These are phyloP conservation scores for Aspergillus sp. DNA, from an alignment of 2,329 filamentous ascomycete species.

Conservation along the genomic window DNA sequence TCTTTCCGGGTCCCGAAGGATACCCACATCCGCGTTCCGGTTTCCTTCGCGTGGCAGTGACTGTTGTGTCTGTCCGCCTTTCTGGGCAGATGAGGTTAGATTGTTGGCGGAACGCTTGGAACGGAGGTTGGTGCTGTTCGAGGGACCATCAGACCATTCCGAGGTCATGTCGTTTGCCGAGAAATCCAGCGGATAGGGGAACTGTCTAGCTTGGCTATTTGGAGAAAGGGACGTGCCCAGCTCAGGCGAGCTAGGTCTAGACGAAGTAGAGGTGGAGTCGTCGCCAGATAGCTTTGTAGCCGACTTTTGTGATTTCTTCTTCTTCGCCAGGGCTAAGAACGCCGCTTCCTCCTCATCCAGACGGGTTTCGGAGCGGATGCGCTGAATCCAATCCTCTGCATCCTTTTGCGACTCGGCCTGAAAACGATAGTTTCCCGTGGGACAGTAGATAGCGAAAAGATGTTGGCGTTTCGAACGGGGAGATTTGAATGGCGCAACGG, in stretches of 20 bases:
- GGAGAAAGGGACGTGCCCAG: slow-evolving; percentile 23
- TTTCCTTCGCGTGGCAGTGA: slow-evolving; percentile 49
- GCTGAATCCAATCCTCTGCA: slow-evolving; percentile 76
- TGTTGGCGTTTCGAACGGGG: slow-evolving; percentile 80
- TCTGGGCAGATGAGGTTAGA: slow-evolving; percentile 21
- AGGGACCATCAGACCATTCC: slow-evolving; percentile 66
- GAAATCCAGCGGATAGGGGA: slow-evolving; percentile 45
- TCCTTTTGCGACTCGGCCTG: slow-evolving; percentile 68
- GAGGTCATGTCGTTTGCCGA: slow-evolving; percentile 65
- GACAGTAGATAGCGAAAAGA: slow-evolving; percentile 87
- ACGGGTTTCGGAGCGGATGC: slow-evolving; percentile 70
- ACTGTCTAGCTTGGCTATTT: slow-evolving; percentile 18
- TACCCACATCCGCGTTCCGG: slow-evolving; percentile 53
- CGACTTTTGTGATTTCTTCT: slow-evolving; percentile 11
- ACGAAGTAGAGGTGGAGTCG: slow-evolving; percentile 34
- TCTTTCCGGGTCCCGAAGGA: slow-evolving; percentile 65
- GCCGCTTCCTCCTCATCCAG: slow-evolving; percentile 87
- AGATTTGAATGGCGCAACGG: slow-evolving; percentile 80
- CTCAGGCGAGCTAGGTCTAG: slow-evolving; percentile 30
- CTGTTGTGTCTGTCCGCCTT: slow-evolving; percentile 20
- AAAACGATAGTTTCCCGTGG: slow-evolving; percentile 84
- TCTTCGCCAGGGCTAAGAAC: slow-evolving; percentile 47
- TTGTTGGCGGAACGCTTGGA: slow-evolving; percentile 25
- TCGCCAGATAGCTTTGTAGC: slow-evolving; percentile 27
- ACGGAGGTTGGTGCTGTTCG: slow-evolving; percentile 20